A percentile compares a stretch with the other conserved stretches of the same genome.
phyloP scores from a whole-genome alignment of 2,329 filamentous ascomycete genomes.

The Madurella fahalii region DNA sequence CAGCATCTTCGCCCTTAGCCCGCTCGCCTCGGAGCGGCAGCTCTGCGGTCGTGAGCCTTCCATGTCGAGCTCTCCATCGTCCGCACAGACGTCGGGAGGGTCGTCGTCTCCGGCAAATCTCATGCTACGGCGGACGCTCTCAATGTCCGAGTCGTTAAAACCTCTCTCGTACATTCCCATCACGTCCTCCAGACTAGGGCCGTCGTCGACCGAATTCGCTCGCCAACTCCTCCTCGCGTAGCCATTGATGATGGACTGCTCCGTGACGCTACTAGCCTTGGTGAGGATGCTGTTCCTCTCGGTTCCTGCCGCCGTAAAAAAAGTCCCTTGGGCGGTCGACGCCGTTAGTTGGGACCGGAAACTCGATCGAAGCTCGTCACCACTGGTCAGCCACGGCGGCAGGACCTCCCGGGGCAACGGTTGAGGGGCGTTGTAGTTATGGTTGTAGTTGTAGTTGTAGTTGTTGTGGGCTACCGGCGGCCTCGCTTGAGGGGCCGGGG shows the following conservation, averaged over 20 bases:
- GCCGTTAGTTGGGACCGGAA: constrained; percentile 53
- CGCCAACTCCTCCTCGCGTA: constrained; percentile 32
- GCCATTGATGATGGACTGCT: constrained; percentile 41
- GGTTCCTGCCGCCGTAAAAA: constrained; percentile 50
- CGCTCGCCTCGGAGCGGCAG: constrained; percentile 36
- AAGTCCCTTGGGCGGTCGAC: constrained; percentile 55
- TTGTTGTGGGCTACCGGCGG: constrained; percentile 29
- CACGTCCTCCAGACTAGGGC: constrained; percentile 62
- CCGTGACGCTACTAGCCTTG: constrained; percentile 63
- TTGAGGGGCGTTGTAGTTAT: constrained; percentile 20
- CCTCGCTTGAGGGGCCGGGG: constrained; percentile 6
- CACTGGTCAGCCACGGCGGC: constrained; percentile 44
- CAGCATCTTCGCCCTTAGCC: constrained; percentile 36
- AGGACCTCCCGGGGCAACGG: constrained; percentile 29
- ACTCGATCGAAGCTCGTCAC: constrained; percentile 51
- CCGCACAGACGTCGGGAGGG: constrained; percentile 17
- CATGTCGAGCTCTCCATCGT: constrained; percentile 8
- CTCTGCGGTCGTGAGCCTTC: constrained; percentile 36
- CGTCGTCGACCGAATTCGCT: constrained; percentile 43
- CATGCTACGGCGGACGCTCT: constrained; percentile 29
- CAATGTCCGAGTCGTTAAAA: constrained; percentile 48
- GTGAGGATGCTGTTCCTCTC: constrained; percentile 80
- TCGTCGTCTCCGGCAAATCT: constrained; percentile 28
- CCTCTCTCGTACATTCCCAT: constrained; percentile 67
- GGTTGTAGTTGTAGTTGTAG: constrained; percentile 27